A percentile compares a stretch with the other conserved stretches of the same genome.
These are phyloP conservation scores for Penicillium sp. DNA, from an alignment of 2,329 filamentous ascomycete species.

Conservation along the genomic window DNA sequence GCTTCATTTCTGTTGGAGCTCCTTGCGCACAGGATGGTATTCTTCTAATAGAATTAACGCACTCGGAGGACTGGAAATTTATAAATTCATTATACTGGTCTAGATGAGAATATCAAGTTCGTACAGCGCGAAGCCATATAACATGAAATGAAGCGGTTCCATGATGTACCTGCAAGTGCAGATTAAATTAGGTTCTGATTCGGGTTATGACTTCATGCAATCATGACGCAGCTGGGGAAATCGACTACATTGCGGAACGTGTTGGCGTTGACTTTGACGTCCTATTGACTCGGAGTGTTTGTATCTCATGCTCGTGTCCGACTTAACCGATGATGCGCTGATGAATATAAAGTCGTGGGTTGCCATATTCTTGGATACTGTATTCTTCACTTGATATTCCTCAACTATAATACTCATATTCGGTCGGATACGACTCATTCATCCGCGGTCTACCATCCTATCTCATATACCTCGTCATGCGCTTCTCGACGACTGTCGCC, in stretches of 20 bases:
- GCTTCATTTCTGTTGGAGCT: too few relatives aligned
- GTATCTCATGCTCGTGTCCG: constrained; percentile 7
- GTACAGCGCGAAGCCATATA: background rate
- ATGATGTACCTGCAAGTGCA: background rate
- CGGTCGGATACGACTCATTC: background rate
- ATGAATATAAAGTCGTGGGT: background rate
- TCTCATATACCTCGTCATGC: constrained; percentile 10
- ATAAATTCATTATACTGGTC: background rate
- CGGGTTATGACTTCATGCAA: constrained; percentile 23
- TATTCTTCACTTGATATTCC: background rate
- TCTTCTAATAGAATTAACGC: too few relatives aligned
- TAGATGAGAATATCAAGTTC: background rate
- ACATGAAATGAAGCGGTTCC: background rate
- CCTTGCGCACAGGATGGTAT: too few relatives aligned
- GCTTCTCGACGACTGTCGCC: constrained; percentile 25
- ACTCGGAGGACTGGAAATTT: background rate
- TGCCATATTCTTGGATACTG: background rate
- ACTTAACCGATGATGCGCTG: background rate
- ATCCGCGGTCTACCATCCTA: too few relatives aligned
- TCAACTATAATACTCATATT: background rate
- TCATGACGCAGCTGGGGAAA: constrained; percentile 34
- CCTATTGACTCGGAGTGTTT: constrained; percentile 9
- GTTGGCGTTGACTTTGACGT: background rate
- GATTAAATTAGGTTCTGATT: constrained; percentile 1
- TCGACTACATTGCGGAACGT: background rate